Base-by-base conservation (phyloP, 2,329 filamentous ascomycete genomes). In the Cordyceps sp. region DNA sequence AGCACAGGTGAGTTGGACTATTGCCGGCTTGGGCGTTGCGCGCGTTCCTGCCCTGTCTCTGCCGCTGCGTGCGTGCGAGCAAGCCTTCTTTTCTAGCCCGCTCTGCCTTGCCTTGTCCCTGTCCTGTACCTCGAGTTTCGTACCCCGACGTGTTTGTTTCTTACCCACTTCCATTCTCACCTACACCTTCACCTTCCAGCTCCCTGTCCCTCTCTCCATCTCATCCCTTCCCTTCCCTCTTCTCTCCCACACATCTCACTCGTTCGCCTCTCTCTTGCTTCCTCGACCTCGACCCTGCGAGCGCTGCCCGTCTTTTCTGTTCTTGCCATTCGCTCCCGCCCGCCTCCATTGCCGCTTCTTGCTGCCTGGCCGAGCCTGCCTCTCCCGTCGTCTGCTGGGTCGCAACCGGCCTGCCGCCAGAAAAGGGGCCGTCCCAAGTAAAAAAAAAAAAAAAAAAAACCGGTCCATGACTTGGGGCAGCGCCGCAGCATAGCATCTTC, bases 261-360 rank as follows among this genome's bases (percentile, higher is more conserved):
- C 23, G 26, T 19, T 30, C 18, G 13, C 14, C 16, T 32, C 27
- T 15, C n/a, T 26, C 30, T 18, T 14, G 13, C 22, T 19, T 24
- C 9, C n/a, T n/a, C n/a, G n/a, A n/a, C n/a, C n/a, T n/a, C n/a
- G n/a, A n/a, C n/a, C n/a, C n/a, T n/a, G n/a, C n/a, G n/a, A n/a
- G n/a, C n/a, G n/a, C n/a, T 24, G 15, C 20, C 16, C 26, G 5
- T 10, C 26, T 5, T 15, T 9, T 28, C 5, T 14, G 7, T 28
- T 12, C 8, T 28, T 6, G 8, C 6, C 16, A 7, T 9, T 9
- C 7, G 10, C 16, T 14, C 8, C n/a, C 26, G 7, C 14, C 16
- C 40, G 34, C 41, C 36, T 36, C 37, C 39, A 37, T 38, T 43
- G 36, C 39, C 33, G 36, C 36, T 42, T 28, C 6, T 14, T 10